Conservation (phyloP, 345 rosid species). For the Arabidopsis suecica region DNA sequence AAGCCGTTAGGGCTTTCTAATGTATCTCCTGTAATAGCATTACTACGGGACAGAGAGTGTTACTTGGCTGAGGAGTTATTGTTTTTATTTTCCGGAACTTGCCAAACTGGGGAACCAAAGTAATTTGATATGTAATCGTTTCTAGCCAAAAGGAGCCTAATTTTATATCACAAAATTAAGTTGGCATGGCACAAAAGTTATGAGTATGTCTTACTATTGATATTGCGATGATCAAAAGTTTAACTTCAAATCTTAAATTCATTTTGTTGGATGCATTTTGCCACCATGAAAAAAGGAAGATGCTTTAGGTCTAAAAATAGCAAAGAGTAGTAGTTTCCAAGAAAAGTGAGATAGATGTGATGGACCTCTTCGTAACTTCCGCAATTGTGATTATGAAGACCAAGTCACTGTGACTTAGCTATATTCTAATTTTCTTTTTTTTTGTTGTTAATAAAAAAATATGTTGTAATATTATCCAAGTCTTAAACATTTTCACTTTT, state of each 20-base stretch:
- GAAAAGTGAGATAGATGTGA: constrained; percentile 12
- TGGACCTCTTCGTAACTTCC: constrained; percentile 31
- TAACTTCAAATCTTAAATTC: no score
- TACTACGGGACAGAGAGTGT: neutral
- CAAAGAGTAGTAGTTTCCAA: constrained; percentile 23
- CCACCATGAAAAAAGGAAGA: constrained; percentile 1
- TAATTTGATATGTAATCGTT: neutral
- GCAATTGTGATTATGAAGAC: constrained; percentile 5
- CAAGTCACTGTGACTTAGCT: constrained; percentile 14
- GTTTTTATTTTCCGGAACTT: neutral
- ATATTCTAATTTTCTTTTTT: neutral
- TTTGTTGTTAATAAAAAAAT: neutral
- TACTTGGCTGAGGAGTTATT: constrained; percentile 4
- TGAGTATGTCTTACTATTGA: neutral
- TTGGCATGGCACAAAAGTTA: neutral
- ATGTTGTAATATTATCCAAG: neutral
- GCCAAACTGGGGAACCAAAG: neutral
- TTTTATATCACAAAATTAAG: neutral
- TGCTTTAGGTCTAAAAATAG: constrained; percentile 26
- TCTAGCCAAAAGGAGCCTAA: neutral
- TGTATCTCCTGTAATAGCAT: constrained; percentile 5
- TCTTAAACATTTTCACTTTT: no score
- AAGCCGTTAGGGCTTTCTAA: constrained; percentile 23
- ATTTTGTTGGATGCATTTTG: neutral
- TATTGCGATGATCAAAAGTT: neutral